Base-by-base conservation (phyloP, 208 protist species). In the Acanthamoeba healyi region DNA sequence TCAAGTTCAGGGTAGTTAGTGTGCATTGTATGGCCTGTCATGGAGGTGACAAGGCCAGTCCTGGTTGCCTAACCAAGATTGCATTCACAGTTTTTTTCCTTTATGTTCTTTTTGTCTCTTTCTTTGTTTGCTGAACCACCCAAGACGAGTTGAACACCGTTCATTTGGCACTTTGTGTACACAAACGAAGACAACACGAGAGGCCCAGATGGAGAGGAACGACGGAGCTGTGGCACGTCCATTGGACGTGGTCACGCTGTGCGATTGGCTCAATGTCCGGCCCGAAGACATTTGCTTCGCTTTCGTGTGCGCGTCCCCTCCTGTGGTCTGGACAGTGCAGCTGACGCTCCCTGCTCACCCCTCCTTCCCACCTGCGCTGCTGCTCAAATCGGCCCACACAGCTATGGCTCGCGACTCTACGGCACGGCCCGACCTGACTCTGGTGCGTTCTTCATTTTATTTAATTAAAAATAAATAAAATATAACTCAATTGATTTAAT, bases 341-440 rank as follows among this genome's bases (percentile, higher is more conserved):
- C n/a, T n/a, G n/a, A n/a, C n/a, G n/a, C n/a, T n/a, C n/a, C 63
- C 63, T 17, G 5, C 19, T 38, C 29, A 5, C 26, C 29, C 19
- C 44, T 10, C 22, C 10, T 22, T 2, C 34, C 44, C 67, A 77
- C 67, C 26, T 77, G 4, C 3, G 7, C 63, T 32, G 26, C 1
- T 72, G n/a, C n/a, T n/a, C n/a, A n/a, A n/a, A n/a, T n/a, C n/a
- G n/a, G n/a, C n/a, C n/a, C n/a, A n/a, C 63, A 4, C 67, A 77
- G 67, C 12, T 77, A 77, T 77, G 67, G 67, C 67, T 77, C 67
- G 19, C 67, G 67, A 12, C 67, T 77, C 67, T 77, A 77, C 67
- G 67, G 67, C 67, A 77, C 67, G 34, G 67, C 67, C 1, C 67
- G 67, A 9, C 67, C 67, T 22, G 67, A 77, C 67, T 77, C 67